phyloP scores from a whole-genome alignment of 441 rosid genomes.

The Jatropha podagrica region DNA sequence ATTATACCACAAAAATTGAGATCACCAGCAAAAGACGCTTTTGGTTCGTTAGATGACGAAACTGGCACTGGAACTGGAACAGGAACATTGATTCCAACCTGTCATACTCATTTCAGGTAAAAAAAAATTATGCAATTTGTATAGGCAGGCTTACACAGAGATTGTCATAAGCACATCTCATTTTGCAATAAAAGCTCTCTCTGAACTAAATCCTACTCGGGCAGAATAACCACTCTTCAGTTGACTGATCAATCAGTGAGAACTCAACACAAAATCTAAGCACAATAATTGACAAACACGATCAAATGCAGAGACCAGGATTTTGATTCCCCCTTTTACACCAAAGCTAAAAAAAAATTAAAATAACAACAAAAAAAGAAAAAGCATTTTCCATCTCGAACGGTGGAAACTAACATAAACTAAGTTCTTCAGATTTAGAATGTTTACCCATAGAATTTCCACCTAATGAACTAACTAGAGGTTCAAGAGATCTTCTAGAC shows the following conservation, averaged over 20 bases:
- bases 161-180: background rate
- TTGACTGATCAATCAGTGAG: background rate
- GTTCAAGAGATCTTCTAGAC: background rate
- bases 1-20: constrained; percentile 25
- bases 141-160: background rate
- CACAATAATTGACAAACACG: background rate
- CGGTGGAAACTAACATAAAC: background rate
- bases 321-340: background rate
- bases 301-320: background rate
- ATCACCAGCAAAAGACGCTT: constrained; percentile 27
- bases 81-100: constrained; percentile 45
- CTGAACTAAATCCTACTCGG: background rate
- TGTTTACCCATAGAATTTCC: background rate
- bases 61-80: constrained; percentile 37
- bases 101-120: constrained; percentile 17
- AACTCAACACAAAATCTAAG: background rate
- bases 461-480: background rate
- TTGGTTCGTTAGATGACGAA: constrained; percentile 16
- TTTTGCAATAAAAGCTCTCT: background rate
- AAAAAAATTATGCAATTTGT: background rate
- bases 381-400: constrained; percentile 4
- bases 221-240: background rate
- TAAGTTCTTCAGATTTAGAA: background rate
- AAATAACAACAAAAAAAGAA: too few species aligned
- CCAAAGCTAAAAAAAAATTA: too few species aligned